Evolutionary conservation across 2,329 filamentous ascomycete genomes (phyloP).

Genomic region (Dryadomyces quercivorus): DNA sequence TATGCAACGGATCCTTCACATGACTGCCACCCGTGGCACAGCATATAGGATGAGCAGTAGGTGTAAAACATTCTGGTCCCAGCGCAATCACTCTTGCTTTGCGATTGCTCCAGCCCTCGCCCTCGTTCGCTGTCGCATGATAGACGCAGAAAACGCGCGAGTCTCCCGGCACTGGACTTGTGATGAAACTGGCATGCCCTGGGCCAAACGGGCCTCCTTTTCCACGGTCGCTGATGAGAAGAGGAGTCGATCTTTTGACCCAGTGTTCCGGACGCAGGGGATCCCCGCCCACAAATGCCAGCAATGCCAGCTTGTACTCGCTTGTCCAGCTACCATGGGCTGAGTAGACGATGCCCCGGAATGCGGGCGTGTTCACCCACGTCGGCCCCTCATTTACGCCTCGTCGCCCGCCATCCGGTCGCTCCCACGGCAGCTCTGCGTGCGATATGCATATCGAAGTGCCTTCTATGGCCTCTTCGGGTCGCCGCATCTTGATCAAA

Average conservation of each 20-base stretch:
- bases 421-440: conserved; percentile 11
- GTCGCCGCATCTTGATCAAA: conserved; percentile 11
- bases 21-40: background rate
- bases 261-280: conserved; percentile 8
- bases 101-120: conserved; percentile 12
- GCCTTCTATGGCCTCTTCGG: conserved; percentile 11
- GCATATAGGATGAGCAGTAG: conserved; percentile 7
- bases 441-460: conserved; percentile 9
- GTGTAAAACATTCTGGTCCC: conserved; percentile 7
- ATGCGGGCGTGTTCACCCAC: conserved; percentile 11
- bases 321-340: conserved; percentile 14
- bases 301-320: conserved; percentile 12
- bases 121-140: conserved; percentile 9
- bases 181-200: conserved; percentile 12
- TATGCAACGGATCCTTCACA: no score
- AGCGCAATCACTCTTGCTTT: conserved; percentile 11
- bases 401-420: conserved; percentile 10
- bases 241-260: conserved; percentile 5
- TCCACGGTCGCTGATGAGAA: conserved; percentile 1
- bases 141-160: conserved; percentile 12
- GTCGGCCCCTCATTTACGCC: conserved; percentile 14
- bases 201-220: conserved; percentile 10
- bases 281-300: conserved; percentile 9
- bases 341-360: conserved; percentile 13
- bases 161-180: conserved; percentile 7